Evolutionary conservation across 306 rosid species (phyloP).

Genomic region (Castanopsis chinensis): DNA sequence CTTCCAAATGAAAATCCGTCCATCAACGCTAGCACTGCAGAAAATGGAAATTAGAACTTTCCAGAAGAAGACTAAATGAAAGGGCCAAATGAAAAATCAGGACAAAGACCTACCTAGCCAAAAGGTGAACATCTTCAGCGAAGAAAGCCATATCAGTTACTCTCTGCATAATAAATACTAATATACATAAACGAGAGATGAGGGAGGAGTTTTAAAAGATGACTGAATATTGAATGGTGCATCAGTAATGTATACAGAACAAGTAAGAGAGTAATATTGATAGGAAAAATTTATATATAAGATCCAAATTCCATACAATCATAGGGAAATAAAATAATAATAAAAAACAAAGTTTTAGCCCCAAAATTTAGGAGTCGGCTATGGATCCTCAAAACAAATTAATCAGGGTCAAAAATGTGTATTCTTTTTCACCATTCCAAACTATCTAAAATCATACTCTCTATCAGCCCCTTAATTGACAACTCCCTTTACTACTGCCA

Average conservation of each 20-base stretch:
- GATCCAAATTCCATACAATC: background rate
- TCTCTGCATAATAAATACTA: conserved; percentile 39
- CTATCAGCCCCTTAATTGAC: no score
- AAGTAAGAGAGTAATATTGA: background rate
- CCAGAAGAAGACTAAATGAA: conserved; percentile 3
- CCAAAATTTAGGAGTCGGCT: no score
- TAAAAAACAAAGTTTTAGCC: no score
- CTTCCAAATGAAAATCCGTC: conserved; percentile 67
- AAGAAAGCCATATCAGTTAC: conserved; percentile 78
- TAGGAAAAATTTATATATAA: conserved; percentile 10
- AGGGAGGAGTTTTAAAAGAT: background rate
- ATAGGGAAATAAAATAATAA: background rate
- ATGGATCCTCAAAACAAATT: no score
- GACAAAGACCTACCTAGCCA: conserved; percentile 57
- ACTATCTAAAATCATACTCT: no score
- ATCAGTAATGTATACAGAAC: conserved; percentile 8
- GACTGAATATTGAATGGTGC: conserved; percentile 1
- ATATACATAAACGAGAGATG: conserved; percentile 9
- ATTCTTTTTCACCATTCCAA: no score
- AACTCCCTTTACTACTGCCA: no score
- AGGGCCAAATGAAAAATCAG: conserved; percentile 14
- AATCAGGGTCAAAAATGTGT: no score
- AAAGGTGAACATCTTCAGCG: conserved; percentile 70
- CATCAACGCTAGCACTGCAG: conserved; percentile 67
- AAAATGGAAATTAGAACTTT: conserved; percentile 3